A percentile compares a stretch with the other conserved stretches of the same genome.
phyloP scores from a whole-genome alignment of 805 yeast species.

The Ogataea corticis region DNA sequence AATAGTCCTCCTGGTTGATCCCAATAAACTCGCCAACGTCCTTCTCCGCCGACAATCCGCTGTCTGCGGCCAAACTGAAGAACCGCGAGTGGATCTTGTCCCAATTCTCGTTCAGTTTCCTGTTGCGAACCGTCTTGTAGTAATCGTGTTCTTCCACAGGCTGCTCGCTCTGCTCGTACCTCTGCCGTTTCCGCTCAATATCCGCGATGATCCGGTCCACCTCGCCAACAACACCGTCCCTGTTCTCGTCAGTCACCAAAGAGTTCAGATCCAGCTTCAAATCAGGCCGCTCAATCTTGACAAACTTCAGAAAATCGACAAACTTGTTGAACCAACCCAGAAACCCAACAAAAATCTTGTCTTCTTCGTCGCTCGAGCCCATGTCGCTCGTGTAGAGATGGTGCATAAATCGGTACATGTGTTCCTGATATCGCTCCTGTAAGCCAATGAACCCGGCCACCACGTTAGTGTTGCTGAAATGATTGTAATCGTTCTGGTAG shows the following conservation, averaged over 20 bases:
- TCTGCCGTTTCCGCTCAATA: slow-evolving; percentile 38
- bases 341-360: slow-evolving; percentile 62
- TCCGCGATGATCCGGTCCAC: slow-evolving; percentile 40
- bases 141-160: slow-evolving; percentile 23
- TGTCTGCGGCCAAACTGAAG: slow-evolving; percentile 17
- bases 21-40: slow-evolving; percentile 35
- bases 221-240: slow-evolving; percentile 37
- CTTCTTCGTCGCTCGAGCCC: slow-evolving; percentile 32
- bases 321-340: slow-evolving; percentile 74
- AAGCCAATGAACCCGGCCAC: slow-evolving; percentile 66
- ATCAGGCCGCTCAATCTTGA: slow-evolving; percentile 45
- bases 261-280: slow-evolving; percentile 47
- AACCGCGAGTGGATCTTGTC: slow-evolving; percentile 40
- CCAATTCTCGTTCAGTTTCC: slow-evolving; percentile 42
- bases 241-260: slow-evolving; percentile 34
- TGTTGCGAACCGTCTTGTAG: slow-evolving; percentile 24
- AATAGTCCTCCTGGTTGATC: slow-evolving; percentile 39
- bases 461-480: slow-evolving; percentile 48
- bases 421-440: slow-evolving; percentile 69
- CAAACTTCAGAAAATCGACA: slow-evolving; percentile 60
- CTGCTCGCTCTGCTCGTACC: slow-evolving; percentile 37
- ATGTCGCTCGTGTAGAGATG: slow-evolving; percentile 79
- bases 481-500: slow-evolving; percentile 45
- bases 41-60: slow-evolving; percentile 6
- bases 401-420: slow-evolving; percentile 74